phyloP scores from a whole-genome alignment of 2,329 filamentous ascomycete species.

The Fusarium humuli region DNA sequence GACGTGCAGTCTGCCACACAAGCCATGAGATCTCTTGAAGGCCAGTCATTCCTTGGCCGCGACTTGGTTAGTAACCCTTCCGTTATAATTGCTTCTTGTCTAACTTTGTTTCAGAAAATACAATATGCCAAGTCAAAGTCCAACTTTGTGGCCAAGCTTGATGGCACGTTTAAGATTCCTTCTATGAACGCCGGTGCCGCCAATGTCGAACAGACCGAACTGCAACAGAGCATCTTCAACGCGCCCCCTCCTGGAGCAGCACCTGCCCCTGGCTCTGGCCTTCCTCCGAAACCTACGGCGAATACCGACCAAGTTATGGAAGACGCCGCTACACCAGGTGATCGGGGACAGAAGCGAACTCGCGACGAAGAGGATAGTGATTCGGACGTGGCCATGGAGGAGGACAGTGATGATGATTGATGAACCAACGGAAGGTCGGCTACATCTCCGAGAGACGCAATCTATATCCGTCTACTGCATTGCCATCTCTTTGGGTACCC shows the following conservation, averaged over 20 bases:
- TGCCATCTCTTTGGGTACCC: constrained; percentile 78
- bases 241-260: constrained; percentile 67
- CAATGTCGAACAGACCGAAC: constrained; percentile 74
- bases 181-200: constrained; percentile 61
- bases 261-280: constrained; percentile 54
- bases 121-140: constrained; percentile 92
- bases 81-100: not conserved
- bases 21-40: constrained; percentile 89
- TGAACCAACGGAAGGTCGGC: constrained; percentile 35
- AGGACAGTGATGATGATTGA: constrained; percentile 79
- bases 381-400: constrained; percentile 75
- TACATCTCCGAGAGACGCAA: constrained; percentile 32
- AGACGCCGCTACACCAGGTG: constrained; percentile 66
- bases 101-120: constrained; percentile 74
- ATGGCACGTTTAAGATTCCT: constrained; percentile 86
- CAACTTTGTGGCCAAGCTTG: constrained; percentile 87
- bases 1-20: constrained; percentile 93
- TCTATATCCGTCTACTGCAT: constrained; percentile 46
- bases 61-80: constrained; percentile 74
- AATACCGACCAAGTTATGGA: constrained; percentile 61
- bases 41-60: constrained; percentile 85
- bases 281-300: constrained; percentile 63
- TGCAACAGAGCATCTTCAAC: constrained; percentile 85
- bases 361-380: constrained; percentile 76
- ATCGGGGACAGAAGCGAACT: constrained; percentile 74